These are phyloP conservation scores for Alternaria sp. DNA, from an alignment of 2,329 filamentous ascomycete species.

Conservation along the genomic window DNA sequence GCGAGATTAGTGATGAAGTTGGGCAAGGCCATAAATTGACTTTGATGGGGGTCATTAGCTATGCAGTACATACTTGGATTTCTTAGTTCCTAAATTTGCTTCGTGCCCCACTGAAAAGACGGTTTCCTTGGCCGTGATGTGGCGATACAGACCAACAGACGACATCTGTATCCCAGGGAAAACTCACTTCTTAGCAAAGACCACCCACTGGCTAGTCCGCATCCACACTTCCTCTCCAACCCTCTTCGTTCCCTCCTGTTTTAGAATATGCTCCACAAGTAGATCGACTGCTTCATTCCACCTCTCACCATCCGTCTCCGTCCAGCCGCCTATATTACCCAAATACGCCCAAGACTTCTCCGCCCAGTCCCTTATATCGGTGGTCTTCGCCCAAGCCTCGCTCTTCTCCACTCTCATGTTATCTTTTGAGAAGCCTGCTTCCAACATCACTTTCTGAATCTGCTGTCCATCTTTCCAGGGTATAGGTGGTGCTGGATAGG, in stretches of 20 bases:
- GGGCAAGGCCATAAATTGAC: not conserved
- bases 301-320: constrained; percentile 35
- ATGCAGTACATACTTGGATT: not conserved
- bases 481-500: constrained; percentile 31
- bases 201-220: constrained; percentile 44
- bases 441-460: constrained; percentile 38
- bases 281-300: constrained; percentile 44
- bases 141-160: not conserved
- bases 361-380: constrained; percentile 33
- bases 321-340: constrained; percentile 39
- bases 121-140: not conserved
- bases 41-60: not conserved
- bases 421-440: constrained; percentile 38
- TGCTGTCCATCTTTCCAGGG: constrained; percentile 42
- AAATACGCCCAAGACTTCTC: constrained; percentile 46
- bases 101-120: not conserved
- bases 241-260: constrained; percentile 29
- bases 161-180: not conserved
- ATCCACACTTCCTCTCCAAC: constrained; percentile 38
- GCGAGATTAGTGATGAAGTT: not conserved
- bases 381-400: constrained; percentile 36
- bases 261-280: constrained; percentile 30
- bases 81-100: not conserved
- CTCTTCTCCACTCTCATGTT: constrained; percentile 34
- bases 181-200: constrained; percentile 35